Evolutionary conservation across 495 filamentous ascomycete genomes (phyloP).

Genomic region (Annulohypoxylon moriforme): DNA sequence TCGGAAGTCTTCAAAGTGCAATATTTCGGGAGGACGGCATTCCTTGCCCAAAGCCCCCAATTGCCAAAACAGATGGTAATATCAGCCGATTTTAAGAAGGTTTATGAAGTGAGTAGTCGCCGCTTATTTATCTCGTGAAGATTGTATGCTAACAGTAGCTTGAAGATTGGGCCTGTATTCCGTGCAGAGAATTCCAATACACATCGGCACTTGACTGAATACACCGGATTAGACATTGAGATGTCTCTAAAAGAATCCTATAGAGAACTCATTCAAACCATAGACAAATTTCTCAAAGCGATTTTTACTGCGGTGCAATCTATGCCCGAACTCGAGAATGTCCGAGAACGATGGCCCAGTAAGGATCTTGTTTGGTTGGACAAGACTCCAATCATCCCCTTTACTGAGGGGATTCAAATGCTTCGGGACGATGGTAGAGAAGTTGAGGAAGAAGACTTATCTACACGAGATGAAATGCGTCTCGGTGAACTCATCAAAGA

Average conservation of each 20-base stretch:
- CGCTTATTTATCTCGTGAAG: neutral
- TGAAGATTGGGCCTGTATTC: conserved; percentile 77
- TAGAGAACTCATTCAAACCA: neutral
- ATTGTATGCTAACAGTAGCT: neutral
- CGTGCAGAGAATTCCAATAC: conserved; percentile 89
- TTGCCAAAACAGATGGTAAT: neutral
- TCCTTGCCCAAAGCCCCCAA: neutral
- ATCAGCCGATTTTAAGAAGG: neutral
- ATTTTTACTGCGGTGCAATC: conserved; percentile 57
- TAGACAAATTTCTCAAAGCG: neutral
- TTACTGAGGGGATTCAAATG: conserved; percentile 74
- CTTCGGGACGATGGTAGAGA: conserved; percentile 74
- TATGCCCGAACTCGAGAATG: conserved; percentile 65
- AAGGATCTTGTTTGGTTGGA: conserved; percentile 70
- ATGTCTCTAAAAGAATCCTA: conserved; percentile 73
- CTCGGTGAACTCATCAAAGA: conserved; percentile 76
- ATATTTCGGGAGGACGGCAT: neutral
- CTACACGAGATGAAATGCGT: conserved; percentile 77
- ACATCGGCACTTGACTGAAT: conserved; percentile 86
- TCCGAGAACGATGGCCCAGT: conserved; percentile 60
- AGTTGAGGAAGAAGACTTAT: conserved; percentile 73
- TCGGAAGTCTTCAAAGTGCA: neutral
- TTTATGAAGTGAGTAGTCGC: neutral
- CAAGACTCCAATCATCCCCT: conserved; percentile 76
- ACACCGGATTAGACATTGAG: conserved; percentile 85